These are phyloP conservation scores for Penicillium fimorum DNA, from an alignment of 495 filamentous ascomycete species.

Conservation along the genomic window DNA sequence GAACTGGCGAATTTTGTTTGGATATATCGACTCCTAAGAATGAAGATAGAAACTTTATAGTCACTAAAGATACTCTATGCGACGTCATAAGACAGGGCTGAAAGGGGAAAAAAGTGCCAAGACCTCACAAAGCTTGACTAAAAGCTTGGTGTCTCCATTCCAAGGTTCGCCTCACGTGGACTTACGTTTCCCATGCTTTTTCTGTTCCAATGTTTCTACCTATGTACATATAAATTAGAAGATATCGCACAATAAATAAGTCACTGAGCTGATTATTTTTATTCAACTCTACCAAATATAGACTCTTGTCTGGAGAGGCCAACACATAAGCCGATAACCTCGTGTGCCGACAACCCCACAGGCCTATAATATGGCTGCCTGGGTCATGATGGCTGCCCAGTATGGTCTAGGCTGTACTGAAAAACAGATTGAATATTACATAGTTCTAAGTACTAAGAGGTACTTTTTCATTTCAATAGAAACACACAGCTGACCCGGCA, in stretches of 20 bases:
- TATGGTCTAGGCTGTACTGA: background rate
- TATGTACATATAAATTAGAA: background rate
- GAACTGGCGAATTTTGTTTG: no score
- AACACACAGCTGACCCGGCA: background rate
- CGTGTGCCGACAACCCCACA: background rate
- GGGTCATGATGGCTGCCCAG: background rate
- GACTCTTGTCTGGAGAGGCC: background rate
- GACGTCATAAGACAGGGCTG: slow-evolving; percentile 2
- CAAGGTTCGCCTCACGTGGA: background rate
- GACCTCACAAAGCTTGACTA: slow-evolving; percentile 7
- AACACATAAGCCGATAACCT: background rate
- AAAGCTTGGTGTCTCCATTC: slow-evolving; percentile 9
- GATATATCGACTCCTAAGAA: no score
- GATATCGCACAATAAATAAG: background rate
- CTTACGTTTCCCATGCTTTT: background rate
- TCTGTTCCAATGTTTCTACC: background rate
- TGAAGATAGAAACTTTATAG: no score
- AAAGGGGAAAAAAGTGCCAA: slow-evolving; percentile 5
- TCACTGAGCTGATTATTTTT: background rate
- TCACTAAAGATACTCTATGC: background rate
- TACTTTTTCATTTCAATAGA: background rate
- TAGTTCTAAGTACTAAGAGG: background rate
- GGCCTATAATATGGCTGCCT: slow-evolving; percentile 1
- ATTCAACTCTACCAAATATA: background rate
- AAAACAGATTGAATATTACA: background rate